Evolutionary conservation across 495 filamentous ascomycete species (phyloP).

Genomic region (Aspergillus biplanus): DNA sequence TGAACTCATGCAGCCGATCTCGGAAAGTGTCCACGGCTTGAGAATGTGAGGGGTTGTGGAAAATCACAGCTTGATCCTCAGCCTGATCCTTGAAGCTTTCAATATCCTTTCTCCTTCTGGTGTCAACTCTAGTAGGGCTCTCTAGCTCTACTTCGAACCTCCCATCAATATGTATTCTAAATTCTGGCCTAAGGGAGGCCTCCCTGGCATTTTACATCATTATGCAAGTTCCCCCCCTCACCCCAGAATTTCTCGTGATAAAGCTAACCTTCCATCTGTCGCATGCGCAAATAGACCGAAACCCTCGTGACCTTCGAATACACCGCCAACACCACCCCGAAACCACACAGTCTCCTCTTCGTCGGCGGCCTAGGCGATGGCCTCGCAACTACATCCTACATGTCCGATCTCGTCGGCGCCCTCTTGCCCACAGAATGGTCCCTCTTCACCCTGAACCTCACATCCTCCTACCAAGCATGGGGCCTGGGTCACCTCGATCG

Average conservation of each 20-base stretch:
- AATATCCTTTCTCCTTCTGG: no score
- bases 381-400: conserved; percentile 68
- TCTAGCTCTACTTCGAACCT: no score
- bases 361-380: conserved; percentile 83
- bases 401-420: conserved; percentile 50
- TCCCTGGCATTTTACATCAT: conserved; percentile 60
- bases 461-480: conserved; percentile 71
- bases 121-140: no score
- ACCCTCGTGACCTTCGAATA: conserved; percentile 52
- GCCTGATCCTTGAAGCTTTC: no score
- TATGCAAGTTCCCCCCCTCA: conserved; percentile 40
- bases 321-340: conserved; percentile 30
- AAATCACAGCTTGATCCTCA: no score
- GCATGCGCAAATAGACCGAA: conserved; percentile 40
- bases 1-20: no score
- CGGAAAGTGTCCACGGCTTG: no score
- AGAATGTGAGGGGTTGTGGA: no score
- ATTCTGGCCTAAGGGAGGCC: conserved; percentile 53
- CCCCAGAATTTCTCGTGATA: no score
- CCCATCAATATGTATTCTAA: conserved; percentile 46
- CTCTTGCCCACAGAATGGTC: conserved; percentile 64
- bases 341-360: conserved; percentile 74
- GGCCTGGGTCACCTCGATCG: conserved; percentile 66
- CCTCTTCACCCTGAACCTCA: conserved; percentile 64
- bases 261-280: no score